Conservation (phyloP, 2,329 filamentous ascomycete species). For the Botryosphaeria dothidea region DNA sequence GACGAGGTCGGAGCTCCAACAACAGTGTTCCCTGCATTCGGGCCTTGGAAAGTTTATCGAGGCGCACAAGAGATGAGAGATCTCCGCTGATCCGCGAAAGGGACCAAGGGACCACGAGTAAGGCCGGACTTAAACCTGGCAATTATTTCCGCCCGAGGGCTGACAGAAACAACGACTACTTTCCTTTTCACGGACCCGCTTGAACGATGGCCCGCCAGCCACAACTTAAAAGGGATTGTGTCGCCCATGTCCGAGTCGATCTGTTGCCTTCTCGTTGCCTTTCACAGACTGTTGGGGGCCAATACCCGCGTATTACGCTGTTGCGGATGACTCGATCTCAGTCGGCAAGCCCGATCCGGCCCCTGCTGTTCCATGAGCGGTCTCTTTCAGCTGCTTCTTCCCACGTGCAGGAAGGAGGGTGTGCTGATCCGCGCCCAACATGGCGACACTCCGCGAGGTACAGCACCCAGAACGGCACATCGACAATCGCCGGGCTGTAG, state of each 20-base stretch:
- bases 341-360: too few species aligned
- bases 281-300: background rate
- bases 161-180: too few species aligned
- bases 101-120: background rate
- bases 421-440: background rate
- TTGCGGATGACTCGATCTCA: too few species aligned
- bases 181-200: background rate
- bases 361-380: too few species aligned
- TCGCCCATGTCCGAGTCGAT: background rate
- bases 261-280: background rate
- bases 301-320: background rate
- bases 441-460: background rate
- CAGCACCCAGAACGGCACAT: background rate
- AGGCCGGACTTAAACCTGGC: background rate
- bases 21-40: background rate
- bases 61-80: background rate
- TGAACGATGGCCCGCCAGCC: background rate
- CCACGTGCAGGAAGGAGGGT: background rate
- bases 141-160: background rate
- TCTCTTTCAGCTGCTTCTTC: constrained; percentile 7
- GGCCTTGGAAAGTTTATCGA: constrained; percentile 2
- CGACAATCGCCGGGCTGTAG: too few species aligned
- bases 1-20: background rate
- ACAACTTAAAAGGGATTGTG: background rate
- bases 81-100: background rate